Base-by-base conservation (phyloP, 441 rosid species). In the Caryocar brasiliense region DNA sequence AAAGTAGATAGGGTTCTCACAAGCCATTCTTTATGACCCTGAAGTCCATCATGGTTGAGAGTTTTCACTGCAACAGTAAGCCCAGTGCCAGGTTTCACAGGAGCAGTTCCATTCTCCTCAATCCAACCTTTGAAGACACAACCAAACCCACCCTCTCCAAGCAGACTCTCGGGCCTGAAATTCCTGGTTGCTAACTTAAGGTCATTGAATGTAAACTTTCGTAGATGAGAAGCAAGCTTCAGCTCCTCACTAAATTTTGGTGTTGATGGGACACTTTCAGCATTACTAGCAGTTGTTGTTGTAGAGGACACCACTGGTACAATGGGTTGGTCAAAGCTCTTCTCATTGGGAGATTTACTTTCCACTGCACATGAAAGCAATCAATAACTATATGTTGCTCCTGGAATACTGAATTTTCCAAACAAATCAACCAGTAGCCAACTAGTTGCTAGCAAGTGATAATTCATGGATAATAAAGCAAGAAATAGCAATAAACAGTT, bases 21-120 rank as follows among this genome's bases (percentile, higher is more conserved):
- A 65, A 79, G 76, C 85, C 85, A 79, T 51, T 79, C 85, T 65
- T 73, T 79, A 44, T 79, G 85, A 61, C 85, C 85, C 66, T 75
- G 85, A 61, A 79, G 77, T 38, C 85, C 85, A 58, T 79, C 81
- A 34, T 71, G 68, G 44, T 79, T 79, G 5, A 79, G 59, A 24
- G 85, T 79, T 54, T 79, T 79, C 20, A 79, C 81, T 0, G 85
- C 85, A 42, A 79, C 85, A 0, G 85, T 79, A 34, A 79, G 71
- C 43, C 85, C 85, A 0, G 79, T 76, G 17, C 81, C 85, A 24
- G 81, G 85, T 65, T 79, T 79, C 39, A 76, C 81, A 0, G 85
- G 85, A n/a, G 85, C 85, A 25, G 85, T 76, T 52, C 85, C 81
- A 45, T 79, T 73, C 39, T 79, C 85, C 56, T 79, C 85, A 11